These are phyloP conservation scores for Alternaria triticina DNA, from an alignment of 2,329 filamentous ascomycete species.

Conservation along the genomic window DNA sequence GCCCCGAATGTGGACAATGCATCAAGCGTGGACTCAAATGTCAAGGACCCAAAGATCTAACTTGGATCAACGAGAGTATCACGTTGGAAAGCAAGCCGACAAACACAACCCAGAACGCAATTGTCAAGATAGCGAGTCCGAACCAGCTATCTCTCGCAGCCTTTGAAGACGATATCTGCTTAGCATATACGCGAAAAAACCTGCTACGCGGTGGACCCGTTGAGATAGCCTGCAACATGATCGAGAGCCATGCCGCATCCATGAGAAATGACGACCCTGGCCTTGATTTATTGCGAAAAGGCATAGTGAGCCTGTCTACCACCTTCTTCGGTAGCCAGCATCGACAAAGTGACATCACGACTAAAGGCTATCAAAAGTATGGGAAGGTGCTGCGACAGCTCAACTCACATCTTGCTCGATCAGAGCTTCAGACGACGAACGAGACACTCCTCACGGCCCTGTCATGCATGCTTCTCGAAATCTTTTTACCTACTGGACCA, in stretches of 20 bases:
- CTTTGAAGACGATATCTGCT: slow-evolving; percentile 34
- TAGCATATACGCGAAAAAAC: slow-evolving; percentile 35
- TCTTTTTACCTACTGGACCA: slow-evolving; percentile 35
- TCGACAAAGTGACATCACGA: slow-evolving; percentile 21
- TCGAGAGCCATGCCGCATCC: slow-evolving; percentile 7
- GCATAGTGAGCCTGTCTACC: slow-evolving; percentile 31
- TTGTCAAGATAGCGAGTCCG: slow-evolving; percentile 1
- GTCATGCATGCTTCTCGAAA: slow-evolving; percentile 36
- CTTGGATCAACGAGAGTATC: slow-evolving; percentile 31
- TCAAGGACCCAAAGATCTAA: slow-evolving; percentile 30
- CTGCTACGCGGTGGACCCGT: slow-evolving; percentile 33
- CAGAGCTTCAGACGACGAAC: slow-evolving; percentile 26
- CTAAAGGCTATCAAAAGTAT: slow-evolving; percentile 30
- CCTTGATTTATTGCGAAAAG: slow-evolving; percentile 27
- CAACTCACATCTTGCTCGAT: slow-evolving; percentile 24
- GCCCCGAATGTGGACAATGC: slow-evolving; percentile 33
- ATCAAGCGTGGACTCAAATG: slow-evolving; percentile 31
- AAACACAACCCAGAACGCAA: neutral
- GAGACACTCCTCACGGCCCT: slow-evolving; percentile 34
- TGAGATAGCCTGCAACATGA: slow-evolving; percentile 34
- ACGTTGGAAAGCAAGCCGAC: neutral
- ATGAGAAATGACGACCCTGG: slow-evolving; percentile 12
- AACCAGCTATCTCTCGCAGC: slow-evolving; percentile 22
- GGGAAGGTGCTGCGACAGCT: slow-evolving; percentile 32
- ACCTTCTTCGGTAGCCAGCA: slow-evolving; percentile 38